Conservation (phyloP, 352 stramenopile species). For the Pythium myriotylum region DNA sequence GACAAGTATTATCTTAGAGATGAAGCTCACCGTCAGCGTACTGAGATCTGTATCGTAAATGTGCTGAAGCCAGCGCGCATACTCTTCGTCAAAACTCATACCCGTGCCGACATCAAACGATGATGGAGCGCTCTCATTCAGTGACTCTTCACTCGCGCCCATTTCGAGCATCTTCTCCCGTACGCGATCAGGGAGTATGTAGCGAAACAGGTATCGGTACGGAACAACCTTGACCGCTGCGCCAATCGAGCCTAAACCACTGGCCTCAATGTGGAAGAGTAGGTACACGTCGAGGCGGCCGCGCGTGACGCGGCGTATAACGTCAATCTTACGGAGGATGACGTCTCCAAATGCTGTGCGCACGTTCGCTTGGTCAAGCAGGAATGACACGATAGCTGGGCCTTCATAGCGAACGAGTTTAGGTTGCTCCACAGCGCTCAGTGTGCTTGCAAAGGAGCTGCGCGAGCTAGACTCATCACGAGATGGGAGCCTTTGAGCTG, state of each 20-base stretch:
- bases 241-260: conserved; percentile 24
- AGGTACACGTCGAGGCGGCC: conserved; percentile 72
- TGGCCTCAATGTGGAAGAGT: conserved; percentile 75
- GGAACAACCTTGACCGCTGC: conserved; percentile 54
- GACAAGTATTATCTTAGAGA: neutral
- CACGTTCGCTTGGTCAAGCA: conserved; percentile 61
- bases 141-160: conserved; percentile 67
- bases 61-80: conserved; percentile 86
- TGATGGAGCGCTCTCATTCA: conserved; percentile 65
- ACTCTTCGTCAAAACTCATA: conserved; percentile 87
- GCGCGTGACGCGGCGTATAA: conserved; percentile 57
- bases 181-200: conserved; percentile 62
- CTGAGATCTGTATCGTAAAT: conserved; percentile 85
- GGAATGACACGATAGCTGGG: conserved; percentile 63
- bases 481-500: conserved; percentile 17
- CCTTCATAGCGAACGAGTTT: conserved; percentile 76
- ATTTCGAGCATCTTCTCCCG: conserved; percentile 68
- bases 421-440: conserved; percentile 15
- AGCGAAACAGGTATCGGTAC: conserved; percentile 77
- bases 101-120: conserved; percentile 61
- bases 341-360: conserved; percentile 82
- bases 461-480: conserved; percentile 7
- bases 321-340: conserved; percentile 80
- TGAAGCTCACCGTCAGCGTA: conserved; percentile 31
- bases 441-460: conserved; percentile 24